A percentile compares a stretch with the other conserved stretches of the same genome.
Evolutionary conservation across 495 filamentous ascomycete genomes (phyloP).

Genomic region (Clohesyomyces aquaticus): DNA sequence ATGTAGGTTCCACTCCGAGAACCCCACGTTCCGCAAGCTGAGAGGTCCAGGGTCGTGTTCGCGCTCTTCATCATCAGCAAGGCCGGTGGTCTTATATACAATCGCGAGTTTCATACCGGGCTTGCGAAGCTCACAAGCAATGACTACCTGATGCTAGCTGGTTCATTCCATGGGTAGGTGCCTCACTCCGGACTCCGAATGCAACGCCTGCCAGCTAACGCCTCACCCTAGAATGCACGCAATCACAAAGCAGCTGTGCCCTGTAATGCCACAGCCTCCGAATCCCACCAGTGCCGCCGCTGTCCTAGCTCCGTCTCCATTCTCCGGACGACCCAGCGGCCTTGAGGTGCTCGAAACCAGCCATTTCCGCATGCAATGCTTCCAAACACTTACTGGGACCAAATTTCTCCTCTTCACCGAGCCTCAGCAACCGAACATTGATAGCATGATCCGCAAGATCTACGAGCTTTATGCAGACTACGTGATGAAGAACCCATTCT

Average conservation of each 20-base stretch:
- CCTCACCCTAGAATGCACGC: conserved; percentile 35
- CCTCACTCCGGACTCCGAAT: conserved; percentile 40
- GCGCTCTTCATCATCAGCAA: conserved; percentile 97
- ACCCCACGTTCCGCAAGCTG: conserved; percentile 5
- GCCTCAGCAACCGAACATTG: conserved; percentile 84
- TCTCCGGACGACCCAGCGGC: conserved; percentile 66
- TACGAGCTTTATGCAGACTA: conserved; percentile 97
- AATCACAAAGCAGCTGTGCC: conserved; percentile 44
- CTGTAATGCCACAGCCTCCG: conserved; percentile 40
- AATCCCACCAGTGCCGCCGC: conserved; percentile 41
- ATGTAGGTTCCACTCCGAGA: not conserved
- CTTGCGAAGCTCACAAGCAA: conserved; percentile 88
- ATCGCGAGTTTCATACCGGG: conserved; percentile 82
- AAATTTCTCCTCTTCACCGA: conserved; percentile 97
- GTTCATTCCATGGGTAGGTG: conserved; percentile 89
- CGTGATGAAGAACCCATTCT: conserved; percentile 99
- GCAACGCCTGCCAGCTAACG: not conserved
- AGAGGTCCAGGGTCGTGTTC: conserved; percentile 75
- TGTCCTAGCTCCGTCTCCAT: conserved; percentile 43
- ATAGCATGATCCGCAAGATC: conserved; percentile 75
- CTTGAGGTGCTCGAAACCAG: conserved; percentile 90
- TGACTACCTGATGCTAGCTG: conserved; percentile 95
- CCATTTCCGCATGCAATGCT: conserved; percentile 91
- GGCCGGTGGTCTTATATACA: conserved; percentile 93
- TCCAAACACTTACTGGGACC: conserved; percentile 88